Percentiles rank a stretch among this genome's conserved stretches.
Evolutionary conservation across 495 filamentous ascomycete genomes (phyloP).

Genomic region (Schizothecium vesticola): DNA sequence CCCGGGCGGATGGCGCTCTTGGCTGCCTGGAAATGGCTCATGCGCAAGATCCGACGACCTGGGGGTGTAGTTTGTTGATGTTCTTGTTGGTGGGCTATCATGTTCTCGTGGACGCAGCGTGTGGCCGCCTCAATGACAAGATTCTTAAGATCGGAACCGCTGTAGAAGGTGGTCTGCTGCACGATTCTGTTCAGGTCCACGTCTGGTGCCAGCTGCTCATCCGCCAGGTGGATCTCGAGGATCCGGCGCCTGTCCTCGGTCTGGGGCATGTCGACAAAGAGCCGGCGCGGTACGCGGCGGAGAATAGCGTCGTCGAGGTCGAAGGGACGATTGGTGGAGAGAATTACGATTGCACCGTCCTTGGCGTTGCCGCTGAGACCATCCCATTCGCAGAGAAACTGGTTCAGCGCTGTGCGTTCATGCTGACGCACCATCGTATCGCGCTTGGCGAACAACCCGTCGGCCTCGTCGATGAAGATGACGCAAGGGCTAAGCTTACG

Average conservation of each 20-base stretch:
- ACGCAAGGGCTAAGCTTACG: slow-evolving; percentile 20
- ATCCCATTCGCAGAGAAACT: slow-evolving; percentile 25
- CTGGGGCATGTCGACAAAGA: slow-evolving; percentile 17
- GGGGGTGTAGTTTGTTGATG: too few relatives aligned
- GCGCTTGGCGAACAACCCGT: slow-evolving; percentile 19
- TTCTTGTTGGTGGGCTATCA: too few relatives aligned
- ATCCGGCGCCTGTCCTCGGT: slow-evolving; percentile 6
- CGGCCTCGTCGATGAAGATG: slow-evolving; percentile 29
- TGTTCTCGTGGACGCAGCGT: background rate
- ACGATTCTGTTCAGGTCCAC: slow-evolving; percentile 5
- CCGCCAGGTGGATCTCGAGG: slow-evolving; percentile 12
- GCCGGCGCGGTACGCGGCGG: slow-evolving; percentile 15
- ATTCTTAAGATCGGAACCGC: slow-evolving; percentile 25
- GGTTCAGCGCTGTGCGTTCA: slow-evolving; percentile 14
- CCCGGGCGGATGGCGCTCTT: too few relatives aligned
- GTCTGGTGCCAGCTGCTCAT: slow-evolving; percentile 8
- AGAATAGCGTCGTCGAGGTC: slow-evolving; percentile 22
- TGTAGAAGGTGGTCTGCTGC: slow-evolving; percentile 10
- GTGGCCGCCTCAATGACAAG: slow-evolving; percentile 18
- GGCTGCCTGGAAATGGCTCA: too few relatives aligned
- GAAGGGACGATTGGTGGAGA: slow-evolving; percentile 24
- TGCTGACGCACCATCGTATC: slow-evolving; percentile 1
- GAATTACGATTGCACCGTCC: slow-evolving; percentile 15
- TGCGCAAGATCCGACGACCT: too few relatives aligned
- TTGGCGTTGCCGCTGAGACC: slow-evolving; percentile 9